phyloP scores from a whole-genome alignment of 179 eudicot genomes.

The Dionaea muscipula region DNA sequence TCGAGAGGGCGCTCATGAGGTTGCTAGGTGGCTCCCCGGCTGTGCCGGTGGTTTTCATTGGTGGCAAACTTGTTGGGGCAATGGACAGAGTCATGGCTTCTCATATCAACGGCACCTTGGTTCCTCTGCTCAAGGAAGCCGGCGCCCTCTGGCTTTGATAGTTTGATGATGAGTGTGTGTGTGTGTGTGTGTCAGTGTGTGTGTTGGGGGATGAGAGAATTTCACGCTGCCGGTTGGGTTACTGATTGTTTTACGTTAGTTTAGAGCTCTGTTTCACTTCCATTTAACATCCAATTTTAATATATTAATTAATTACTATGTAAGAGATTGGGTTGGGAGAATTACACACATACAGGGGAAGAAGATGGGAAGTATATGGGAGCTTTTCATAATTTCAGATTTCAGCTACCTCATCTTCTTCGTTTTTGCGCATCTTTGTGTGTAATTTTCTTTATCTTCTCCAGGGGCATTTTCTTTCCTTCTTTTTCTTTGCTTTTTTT shows the following conservation, averaged over 20 bases:
- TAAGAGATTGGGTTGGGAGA: too few relatives aligned
- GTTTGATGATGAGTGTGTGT: too few relatives aligned
- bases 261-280: too few relatives aligned
- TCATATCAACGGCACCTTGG: slow-evolving; percentile 42
- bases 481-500: neutral
- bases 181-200: too few relatives aligned
- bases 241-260: too few relatives aligned
- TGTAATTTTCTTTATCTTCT: slow-evolving; percentile 29
- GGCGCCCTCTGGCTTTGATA: slow-evolving; percentile 10
- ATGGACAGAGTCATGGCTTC: slow-evolving; percentile 52
- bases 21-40: slow-evolving; percentile 19
- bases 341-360: neutral
- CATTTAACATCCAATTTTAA: too few relatives aligned
- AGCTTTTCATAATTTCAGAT: neutral
- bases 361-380: neutral
- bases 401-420: neutral
- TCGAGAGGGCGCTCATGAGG: slow-evolving; percentile 22
- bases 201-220: too few relatives aligned
- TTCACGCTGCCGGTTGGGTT: too few relatives aligned
- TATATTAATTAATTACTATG: too few relatives aligned
- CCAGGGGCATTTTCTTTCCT: too few relatives aligned
- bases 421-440: neutral
- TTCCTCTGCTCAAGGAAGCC: slow-evolving; percentile 43
- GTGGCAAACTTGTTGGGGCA: slow-evolving; percentile 40
- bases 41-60: slow-evolving; percentile 40